Evolutionary conservation across 2,329 filamentous ascomycete species (phyloP), one percentile per base, ranked within the genome.

Genomic region (Parafenestella ontariensis): DNA sequence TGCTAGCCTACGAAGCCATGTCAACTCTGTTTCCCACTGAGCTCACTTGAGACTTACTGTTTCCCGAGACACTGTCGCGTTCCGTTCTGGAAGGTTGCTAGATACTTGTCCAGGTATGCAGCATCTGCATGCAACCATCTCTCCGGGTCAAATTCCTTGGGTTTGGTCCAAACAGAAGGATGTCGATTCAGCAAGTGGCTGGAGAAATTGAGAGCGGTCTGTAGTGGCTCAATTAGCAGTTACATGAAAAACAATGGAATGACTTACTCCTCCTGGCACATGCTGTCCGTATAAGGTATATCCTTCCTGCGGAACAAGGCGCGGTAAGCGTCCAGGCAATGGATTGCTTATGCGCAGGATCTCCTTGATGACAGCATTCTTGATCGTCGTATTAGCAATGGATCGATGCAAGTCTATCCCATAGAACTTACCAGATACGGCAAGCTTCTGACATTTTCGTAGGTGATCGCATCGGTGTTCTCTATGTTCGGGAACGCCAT

Each of bases 281-380:
- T 39, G 33, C 6, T 50, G 37, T 9, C 45, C 46, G 40, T 61
- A 58, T 4, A 58, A 26, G 11, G 20, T 50, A 15, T 17, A 58
- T 0, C 58, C 54, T 43, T 50, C 58, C 5, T 26, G 28, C 1
- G 58, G 54, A 21, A 58, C 55, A 2, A 55, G 23, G 1, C 54
- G 47, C 5, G 51, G 58, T 11, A 42, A 13, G 20, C 31, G 34
- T 10, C 54, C 54, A 13, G 57, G 57, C 17, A 60, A 23, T 4
- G 57, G 57, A 29, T 31, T 37, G 23, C 44, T 49, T 24, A 41
- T 41, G 1, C 57, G 41, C 20, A 60, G 33, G 3, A 37, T 43
- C 17, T 60, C 57, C 24, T 60, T 54, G 31, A 60, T 52, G n/a
- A 54, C 44, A 0, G 54, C 57, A 5, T 43, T 46, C 42, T 52